Evolutionary conservation across 805 yeast species (phyloP).

Genomic region (Clavispora asparagi): DNA sequence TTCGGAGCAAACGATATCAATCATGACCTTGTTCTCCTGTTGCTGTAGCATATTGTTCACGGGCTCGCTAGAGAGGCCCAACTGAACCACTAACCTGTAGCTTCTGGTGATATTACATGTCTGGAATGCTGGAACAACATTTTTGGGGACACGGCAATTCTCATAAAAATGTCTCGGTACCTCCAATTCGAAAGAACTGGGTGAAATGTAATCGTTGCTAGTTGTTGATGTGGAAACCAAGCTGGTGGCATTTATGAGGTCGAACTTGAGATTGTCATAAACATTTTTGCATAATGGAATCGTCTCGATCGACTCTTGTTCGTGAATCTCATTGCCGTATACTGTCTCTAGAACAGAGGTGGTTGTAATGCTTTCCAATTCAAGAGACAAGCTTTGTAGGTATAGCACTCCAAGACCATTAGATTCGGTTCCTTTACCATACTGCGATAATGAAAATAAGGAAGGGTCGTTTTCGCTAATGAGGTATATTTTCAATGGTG

Average conservation of each 20-base stretch:
- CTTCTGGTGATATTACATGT: conserved; percentile 50
- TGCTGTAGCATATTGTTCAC: conserved; percentile 7
- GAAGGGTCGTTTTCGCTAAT: conserved; percentile 26
- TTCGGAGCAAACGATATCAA: conserved; percentile 26
- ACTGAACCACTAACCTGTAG: conserved; percentile 34
- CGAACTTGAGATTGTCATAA: conserved; percentile 33
- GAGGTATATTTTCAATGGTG: conserved; percentile 30
- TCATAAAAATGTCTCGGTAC: conserved; percentile 36
- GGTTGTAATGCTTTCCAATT: conserved; percentile 23
- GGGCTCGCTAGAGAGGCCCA: conserved; percentile 19
- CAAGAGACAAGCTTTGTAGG: conserved; percentile 31
- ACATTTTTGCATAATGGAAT: conserved; percentile 27
- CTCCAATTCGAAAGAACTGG: conserved; percentile 35
- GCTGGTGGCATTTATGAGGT: conserved; percentile 29
- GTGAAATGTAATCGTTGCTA: conserved; percentile 7
- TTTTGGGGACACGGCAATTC: conserved; percentile 42
- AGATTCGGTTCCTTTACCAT: conserved; percentile 33
- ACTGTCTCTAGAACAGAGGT: conserved; percentile 19
- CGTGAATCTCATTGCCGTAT: conserved; percentile 18
- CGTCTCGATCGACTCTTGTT: conserved; percentile 19
- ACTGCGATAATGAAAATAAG: conserved; percentile 23
- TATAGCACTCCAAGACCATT: conserved; percentile 45
- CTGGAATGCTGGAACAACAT: conserved; percentile 48
- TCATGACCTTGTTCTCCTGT: conserved; percentile 4
- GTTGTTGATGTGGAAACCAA: conserved; percentile 22